Evolutionary conservation across 768 basidiomycete species (phyloP), one percentile per base, ranked within the genome.

Genomic region (Boletus rex-veris): DNA sequence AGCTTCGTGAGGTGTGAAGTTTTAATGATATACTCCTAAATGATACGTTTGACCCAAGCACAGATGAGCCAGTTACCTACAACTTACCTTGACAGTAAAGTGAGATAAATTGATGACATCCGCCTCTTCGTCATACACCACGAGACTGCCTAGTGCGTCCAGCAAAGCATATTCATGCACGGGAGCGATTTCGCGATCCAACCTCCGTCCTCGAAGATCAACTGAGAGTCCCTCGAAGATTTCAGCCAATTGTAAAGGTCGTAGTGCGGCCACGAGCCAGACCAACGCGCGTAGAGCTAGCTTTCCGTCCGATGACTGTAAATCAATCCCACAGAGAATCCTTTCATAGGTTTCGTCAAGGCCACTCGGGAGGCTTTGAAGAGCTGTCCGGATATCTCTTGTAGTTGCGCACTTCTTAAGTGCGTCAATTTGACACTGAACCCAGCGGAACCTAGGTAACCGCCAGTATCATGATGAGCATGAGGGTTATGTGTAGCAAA

Each of bases 291-390:
- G 55, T 2, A 3, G 31, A 3, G 46, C 57, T 6, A 58, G 2
- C 1, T 19, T 47, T 28, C 41, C 51, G 5, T 55, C 48, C 2
- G 50, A 43, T 18, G 44, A 28, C 8, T 30, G 39, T 18, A 18
- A 28, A 21, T 55, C 40, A 1, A 64, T 54, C 7, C 8, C 35
- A 14, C 40, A n/a, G 2, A 63, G 44, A 18, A 64, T 64, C 16
- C 58, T 54, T 16, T 64, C 55, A 16, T 64, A 64, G 1, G 58
- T 64, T 18, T 52, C 58, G 1, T 64, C 46, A 12, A 64, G 58
- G 4, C 48, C 58, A 7, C 2, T 39, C 0, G 62, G 62, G 19
- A 64, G 62, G 40, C 31, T 54, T 1, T 35, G 6, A 4, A 64
- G 55, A 6, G 53, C 36, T 7, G 18, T 18, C 14, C 42, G 37